These are phyloP conservation scores for Artemisia tridentata DNA, from an alignment of 129 eudicot genomes.

Conservation along the genomic window DNA sequence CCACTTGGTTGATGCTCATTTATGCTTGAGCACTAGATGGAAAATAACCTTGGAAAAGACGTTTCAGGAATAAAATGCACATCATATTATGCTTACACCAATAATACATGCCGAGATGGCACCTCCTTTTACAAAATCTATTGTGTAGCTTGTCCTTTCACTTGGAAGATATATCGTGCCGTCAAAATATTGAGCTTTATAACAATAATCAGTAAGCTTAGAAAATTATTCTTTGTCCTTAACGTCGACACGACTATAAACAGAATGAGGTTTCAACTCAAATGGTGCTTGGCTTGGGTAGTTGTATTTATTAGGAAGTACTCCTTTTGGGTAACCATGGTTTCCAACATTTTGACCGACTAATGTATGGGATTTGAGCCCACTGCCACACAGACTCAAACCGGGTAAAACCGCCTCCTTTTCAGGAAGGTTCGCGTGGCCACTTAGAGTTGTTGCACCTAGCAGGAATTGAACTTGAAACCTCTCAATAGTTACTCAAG, in stretches of 20 bases:
- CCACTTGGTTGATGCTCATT: constrained; percentile 36
- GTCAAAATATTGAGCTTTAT: constrained; percentile 11
- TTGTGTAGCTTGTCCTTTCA: constrained; percentile 11
- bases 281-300: constrained; percentile 20
- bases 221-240: constrained; percentile 20
- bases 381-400: too few relatives aligned
- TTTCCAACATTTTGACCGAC: too few relatives aligned
- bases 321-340: not conserved
- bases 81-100: constrained; percentile 41
- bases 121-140: constrained; percentile 18
- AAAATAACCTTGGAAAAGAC: constrained; percentile 20
- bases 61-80: constrained; percentile 33
- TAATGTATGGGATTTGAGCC: too few relatives aligned
- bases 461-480: too few relatives aligned
- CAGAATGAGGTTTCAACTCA: constrained; percentile 15
- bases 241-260: constrained; percentile 12
- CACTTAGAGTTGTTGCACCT: too few relatives aligned
- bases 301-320: not conserved
- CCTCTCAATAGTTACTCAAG: not conserved
- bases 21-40: constrained; percentile 37
- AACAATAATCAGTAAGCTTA: constrained; percentile 12
- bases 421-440: too few relatives aligned
- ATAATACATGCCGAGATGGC: constrained; percentile 31
- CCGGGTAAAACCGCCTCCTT: too few relatives aligned
- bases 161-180: constrained; percentile 17